Evolutionary conservation across 768 basidiomycete genomes (phyloP).

Genomic region (Melanogaster broomeanus): DNA sequence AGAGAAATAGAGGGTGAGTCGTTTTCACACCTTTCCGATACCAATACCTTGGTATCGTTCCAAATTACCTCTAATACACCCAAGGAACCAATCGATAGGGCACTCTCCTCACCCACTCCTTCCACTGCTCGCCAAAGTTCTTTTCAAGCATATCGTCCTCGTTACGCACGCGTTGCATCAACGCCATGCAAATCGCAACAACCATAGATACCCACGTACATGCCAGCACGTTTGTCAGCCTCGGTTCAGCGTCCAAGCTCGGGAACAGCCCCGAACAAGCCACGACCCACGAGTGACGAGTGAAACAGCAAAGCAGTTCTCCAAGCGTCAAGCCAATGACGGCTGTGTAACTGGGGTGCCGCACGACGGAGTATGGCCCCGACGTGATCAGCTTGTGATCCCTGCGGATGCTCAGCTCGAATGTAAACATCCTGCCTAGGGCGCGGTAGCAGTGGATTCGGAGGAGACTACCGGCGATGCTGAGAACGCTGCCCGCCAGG

Average conservation of each 20-base stretch:
- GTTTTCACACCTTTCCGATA: too few relatives aligned
- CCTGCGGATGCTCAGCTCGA: conserved; percentile 24
- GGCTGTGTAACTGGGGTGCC: conserved; percentile 33
- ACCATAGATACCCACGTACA: not conserved
- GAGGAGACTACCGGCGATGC: conserved; percentile 9
- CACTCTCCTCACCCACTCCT: conserved; percentile 4
- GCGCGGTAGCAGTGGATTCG: conserved; percentile 16
- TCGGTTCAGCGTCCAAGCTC: not conserved
- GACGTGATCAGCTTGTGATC: conserved; percentile 26
- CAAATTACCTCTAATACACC: too few relatives aligned
- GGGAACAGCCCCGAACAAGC: conserved; percentile 3
- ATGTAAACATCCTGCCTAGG: conserved; percentile 28
- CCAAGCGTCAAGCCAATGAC: not conserved
- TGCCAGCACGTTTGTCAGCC: not conserved
- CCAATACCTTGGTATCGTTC: too few relatives aligned
- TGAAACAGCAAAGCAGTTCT: conserved; percentile 1
- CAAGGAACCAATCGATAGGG: not conserved
- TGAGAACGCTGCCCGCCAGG: conserved; percentile 7
- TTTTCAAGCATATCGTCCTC: conserved; percentile 30
- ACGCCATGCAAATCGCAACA: fast-evolving
- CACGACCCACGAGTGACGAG: conserved; percentile 5
- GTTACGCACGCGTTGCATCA: conserved; percentile 19
- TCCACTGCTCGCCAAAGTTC: conserved; percentile 30
- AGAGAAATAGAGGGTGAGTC: too few relatives aligned
- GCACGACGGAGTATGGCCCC: conserved; percentile 27